Conservation (phyloP, 768 basidiomycete species). For the Agaricus sinodeliciosus region DNA sequence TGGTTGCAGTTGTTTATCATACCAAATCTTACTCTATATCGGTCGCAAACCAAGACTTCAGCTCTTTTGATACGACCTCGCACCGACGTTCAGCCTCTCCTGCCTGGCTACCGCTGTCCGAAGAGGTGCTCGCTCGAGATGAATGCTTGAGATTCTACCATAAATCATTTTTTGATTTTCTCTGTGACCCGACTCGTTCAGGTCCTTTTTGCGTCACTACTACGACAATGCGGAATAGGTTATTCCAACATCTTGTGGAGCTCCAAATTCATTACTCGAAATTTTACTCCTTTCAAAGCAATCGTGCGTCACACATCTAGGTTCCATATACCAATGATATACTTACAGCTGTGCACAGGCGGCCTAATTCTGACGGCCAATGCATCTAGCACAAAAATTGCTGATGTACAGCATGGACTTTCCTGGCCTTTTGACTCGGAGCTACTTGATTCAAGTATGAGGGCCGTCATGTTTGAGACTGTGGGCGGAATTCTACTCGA, state of each 20-base stretch:
- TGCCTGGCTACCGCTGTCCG: rapidly evolving
- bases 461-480: background rate
- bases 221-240: background rate
- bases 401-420: background rate
- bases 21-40: no score
- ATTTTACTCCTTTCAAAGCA: background rate
- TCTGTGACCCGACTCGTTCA: background rate
- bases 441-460: background rate
- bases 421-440: background rate
- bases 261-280: background rate
- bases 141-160: background rate
- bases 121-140: background rate
- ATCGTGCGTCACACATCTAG: background rate
- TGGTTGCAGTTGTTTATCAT: background rate
- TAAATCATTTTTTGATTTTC: background rate
- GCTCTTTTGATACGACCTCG: no score
- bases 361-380: background rate
- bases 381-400: no score
- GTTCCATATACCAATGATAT: no score
- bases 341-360: background rate
- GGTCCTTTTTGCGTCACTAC: background rate
- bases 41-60: no score
- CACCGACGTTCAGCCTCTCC: no score
- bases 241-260: background rate
- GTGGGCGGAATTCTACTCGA: background rate